Conservation (phyloP, 371 early-diverging fungal species). For the Mortierella sp. region DNA sequence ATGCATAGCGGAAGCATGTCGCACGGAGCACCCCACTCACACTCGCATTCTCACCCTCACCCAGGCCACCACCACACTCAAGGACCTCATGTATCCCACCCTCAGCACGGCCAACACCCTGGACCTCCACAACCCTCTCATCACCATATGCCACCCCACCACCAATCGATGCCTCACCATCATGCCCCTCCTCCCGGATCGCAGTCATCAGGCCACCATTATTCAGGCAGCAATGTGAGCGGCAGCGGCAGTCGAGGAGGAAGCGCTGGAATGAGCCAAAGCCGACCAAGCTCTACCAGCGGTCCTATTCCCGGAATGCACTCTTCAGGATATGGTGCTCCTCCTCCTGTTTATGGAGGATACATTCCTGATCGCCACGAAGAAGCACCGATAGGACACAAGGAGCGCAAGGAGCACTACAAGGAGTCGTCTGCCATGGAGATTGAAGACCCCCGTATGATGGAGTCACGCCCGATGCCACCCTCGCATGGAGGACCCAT, state of each 20-base stretch:
- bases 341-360: slow-evolving; percentile 45
- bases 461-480: slow-evolving; percentile 46
- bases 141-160: slow-evolving; percentile 49
- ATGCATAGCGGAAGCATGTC: slow-evolving; percentile 42
- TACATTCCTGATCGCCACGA: slow-evolving; percentile 52
- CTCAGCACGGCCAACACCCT: slow-evolving; percentile 42
- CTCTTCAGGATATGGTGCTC: slow-evolving; percentile 37
- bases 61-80: slow-evolving; percentile 51
- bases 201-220: slow-evolving; percentile 38
- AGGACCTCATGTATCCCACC: slow-evolving; percentile 36
- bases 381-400: slow-evolving; percentile 31
- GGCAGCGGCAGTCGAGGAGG: slow-evolving; percentile 38
- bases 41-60: slow-evolving; percentile 43
- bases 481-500: slow-evolving; percentile 53
- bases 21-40: slow-evolving; percentile 46
- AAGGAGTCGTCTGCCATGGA: slow-evolving; percentile 52
- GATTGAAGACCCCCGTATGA: slow-evolving; percentile 55
- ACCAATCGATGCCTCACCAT: slow-evolving; percentile 31
- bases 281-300: slow-evolving; percentile 46
- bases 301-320: slow-evolving; percentile 51
- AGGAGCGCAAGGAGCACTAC: slow-evolving; percentile 54
- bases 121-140: slow-evolving; percentile 49
- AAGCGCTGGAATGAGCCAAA: slow-evolving; percentile 26
- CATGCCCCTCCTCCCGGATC: slow-evolving; percentile 43
- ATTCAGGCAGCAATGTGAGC: slow-evolving; percentile 34